phyloP scores from a whole-genome alignment of 2,329 filamentous ascomycete genomes.

The Aureobasidium uvarum region DNA sequence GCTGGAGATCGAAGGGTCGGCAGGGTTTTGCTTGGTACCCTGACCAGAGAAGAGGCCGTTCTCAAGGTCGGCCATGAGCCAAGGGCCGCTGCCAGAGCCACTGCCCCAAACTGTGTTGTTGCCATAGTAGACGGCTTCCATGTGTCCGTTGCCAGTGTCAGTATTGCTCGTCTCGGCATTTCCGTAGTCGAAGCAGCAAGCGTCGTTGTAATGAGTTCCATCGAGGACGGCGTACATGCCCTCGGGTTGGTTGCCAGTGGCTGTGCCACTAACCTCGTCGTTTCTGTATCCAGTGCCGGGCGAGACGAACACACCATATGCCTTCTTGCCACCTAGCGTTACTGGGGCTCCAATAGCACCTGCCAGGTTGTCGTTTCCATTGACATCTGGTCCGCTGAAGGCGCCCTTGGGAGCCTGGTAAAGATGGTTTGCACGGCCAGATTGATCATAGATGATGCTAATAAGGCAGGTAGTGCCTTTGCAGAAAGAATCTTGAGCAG shows the following conservation, averaged over 20 bases:
- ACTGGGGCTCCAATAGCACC: conserved; percentile 61
- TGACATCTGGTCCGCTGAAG: conserved; percentile 55
- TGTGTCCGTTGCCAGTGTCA: conserved; percentile 60
- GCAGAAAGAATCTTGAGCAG: conserved; percentile 48
- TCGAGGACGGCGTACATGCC: conserved; percentile 62
- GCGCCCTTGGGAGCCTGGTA: conserved; percentile 59
- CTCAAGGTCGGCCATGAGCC: conserved; percentile 69
- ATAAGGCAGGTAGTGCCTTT: conserved; percentile 33
- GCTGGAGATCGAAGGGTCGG: conserved; percentile 52
- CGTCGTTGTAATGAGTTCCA: conserved; percentile 59
- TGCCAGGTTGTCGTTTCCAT: conserved; percentile 61
- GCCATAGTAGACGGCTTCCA: conserved; percentile 68
- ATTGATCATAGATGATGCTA: conserved; percentile 58
- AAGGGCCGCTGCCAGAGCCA: conserved; percentile 60
- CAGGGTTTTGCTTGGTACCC: conserved; percentile 49
- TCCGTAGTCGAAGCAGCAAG: conserved; percentile 53
- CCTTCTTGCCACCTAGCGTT: conserved; percentile 54
- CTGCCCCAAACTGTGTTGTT: conserved; percentile 55
- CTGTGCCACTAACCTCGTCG: conserved; percentile 53
- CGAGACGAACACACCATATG: conserved; percentile 62
- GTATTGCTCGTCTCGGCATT: conserved; percentile 44
- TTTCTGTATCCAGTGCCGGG: conserved; percentile 64
- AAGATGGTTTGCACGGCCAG: conserved; percentile 60
- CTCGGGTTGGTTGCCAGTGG: conserved; percentile 56
- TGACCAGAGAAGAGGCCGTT: conserved; percentile 63